Conservation (phyloP, 345 rosid species). For the Linum tenue region DNA sequence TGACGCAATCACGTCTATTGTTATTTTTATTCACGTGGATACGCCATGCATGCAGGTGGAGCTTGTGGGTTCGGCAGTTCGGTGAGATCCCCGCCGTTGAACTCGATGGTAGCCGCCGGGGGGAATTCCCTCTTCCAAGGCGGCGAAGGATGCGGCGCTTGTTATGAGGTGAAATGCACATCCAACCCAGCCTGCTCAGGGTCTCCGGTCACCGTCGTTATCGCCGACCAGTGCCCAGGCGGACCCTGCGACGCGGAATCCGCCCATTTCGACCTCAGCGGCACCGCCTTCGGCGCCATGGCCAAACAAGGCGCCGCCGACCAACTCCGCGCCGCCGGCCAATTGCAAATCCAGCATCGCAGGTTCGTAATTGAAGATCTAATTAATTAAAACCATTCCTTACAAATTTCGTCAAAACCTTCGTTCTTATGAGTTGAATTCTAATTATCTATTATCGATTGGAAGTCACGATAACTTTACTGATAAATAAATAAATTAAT, state of each 20-base stretch:
- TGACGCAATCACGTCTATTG: background rate
- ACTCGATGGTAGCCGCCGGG: constrained; percentile 43
- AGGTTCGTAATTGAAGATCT: constrained; percentile 23
- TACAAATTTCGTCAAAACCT: background rate
- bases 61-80: constrained; percentile 51
- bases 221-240: constrained; percentile 66
- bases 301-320: constrained; percentile 46
- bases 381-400: too few relatives aligned
- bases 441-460: background rate
- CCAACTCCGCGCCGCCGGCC: constrained; percentile 45
- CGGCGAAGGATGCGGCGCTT: constrained; percentile 68
- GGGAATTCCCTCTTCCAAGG: constrained; percentile 41
- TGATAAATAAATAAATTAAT: too few relatives aligned
- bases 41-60: constrained; percentile 35
- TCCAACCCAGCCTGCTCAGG: constrained; percentile 53
- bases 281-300: constrained; percentile 70
- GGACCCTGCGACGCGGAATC: constrained; percentile 20
- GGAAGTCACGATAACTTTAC: background rate
- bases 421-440: background rate
- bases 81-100: constrained; percentile 37
- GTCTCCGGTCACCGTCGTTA: constrained; percentile 43
- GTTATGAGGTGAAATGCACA: constrained; percentile 64
- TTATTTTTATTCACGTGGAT: background rate
- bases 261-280: constrained; percentile 60
- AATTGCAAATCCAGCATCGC: constrained; percentile 34